Evolutionary conservation across 1,284 basidiomycete genomes (phyloP).

Genomic region (Meira nashicola): DNA sequence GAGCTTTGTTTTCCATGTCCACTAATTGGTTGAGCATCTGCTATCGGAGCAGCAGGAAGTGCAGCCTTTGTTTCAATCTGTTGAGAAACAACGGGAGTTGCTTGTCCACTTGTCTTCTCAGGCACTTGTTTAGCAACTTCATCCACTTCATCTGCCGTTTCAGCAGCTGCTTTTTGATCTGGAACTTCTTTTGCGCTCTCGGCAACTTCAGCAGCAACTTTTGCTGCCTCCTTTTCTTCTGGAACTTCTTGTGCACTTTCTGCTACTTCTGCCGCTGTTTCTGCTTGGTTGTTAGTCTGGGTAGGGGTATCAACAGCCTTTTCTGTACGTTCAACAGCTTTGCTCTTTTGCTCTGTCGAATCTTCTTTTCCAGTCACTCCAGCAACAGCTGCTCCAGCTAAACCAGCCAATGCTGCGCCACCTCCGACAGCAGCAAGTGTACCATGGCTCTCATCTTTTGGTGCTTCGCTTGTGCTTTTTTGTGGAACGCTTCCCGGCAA

Average conservation of each 20-base stretch:
- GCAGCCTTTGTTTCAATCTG: background rate
- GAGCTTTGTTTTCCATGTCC: constrained; percentile 1
- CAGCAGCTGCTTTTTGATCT: background rate
- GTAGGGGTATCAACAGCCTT: background rate
- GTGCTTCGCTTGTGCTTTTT: too few relatives aligned
- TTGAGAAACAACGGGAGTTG: background rate
- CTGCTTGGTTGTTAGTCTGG: background rate
- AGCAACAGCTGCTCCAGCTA: background rate
- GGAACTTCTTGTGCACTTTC: background rate
- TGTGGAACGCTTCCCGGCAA: too few relatives aligned
- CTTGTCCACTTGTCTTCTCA: background rate
- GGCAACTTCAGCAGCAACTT: constrained; percentile 3
- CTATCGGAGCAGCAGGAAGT: constrained; percentile 3
- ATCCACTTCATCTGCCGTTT: background rate
- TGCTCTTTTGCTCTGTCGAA: background rate
- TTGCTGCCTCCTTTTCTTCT: constrained; percentile 5
- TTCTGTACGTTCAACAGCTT: background rate
- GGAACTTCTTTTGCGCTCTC: constrained; percentile 9
- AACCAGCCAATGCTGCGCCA: background rate
- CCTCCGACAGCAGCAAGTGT: background rate
- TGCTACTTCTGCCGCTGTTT: background rate
- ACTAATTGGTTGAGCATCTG: constrained; percentile 8
- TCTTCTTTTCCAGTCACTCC: background rate
- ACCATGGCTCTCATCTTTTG: too few relatives aligned
- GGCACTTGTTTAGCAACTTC: background rate